A percentile compares a stretch with the other conserved stretches of the same genome.
Conservation (phyloP, 192 early-diverging fungal species). For the Mortierella alpina region DNA sequence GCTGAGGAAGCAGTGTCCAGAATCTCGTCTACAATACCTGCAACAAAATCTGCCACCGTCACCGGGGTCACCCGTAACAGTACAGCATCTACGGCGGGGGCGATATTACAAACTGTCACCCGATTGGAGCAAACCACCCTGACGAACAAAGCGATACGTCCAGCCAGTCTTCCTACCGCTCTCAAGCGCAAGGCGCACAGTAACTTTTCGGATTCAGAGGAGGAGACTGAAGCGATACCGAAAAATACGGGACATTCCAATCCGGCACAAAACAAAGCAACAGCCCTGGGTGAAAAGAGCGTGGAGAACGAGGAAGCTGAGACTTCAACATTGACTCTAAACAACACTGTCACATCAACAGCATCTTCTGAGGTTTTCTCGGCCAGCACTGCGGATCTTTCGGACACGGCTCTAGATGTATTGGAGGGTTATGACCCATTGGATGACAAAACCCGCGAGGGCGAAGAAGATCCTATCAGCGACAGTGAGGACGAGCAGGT, state of each 20-base stretch:
- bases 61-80: no score
- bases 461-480: slow-evolving; percentile 8
- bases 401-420: slow-evolving; percentile 6
- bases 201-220: slow-evolving; percentile 12
- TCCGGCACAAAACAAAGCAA: no score
- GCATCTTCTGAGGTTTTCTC: not conserved
- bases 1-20: no score
- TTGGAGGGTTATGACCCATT: slow-evolving; percentile 46
- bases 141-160: not conserved
- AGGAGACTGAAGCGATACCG: not conserved
- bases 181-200: slow-evolving; percentile 19
- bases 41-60: no score
- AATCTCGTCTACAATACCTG: no score
- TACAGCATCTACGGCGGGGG: not conserved
- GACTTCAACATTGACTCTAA: no score
- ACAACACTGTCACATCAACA: not conserved
- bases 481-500: slow-evolving; percentile 36
- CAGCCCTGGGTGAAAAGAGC: no score
- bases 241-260: not conserved
- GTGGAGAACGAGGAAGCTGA: no score
- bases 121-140: slow-evolving; percentile 15
- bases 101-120: not conserved
- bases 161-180: not conserved
- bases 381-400: not conserved
- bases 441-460: slow-evolving; percentile 29